These are phyloP conservation scores for Ottelia alismoides DNA, from an alignment of 106 monocot genomes.

Conservation along the genomic window DNA sequence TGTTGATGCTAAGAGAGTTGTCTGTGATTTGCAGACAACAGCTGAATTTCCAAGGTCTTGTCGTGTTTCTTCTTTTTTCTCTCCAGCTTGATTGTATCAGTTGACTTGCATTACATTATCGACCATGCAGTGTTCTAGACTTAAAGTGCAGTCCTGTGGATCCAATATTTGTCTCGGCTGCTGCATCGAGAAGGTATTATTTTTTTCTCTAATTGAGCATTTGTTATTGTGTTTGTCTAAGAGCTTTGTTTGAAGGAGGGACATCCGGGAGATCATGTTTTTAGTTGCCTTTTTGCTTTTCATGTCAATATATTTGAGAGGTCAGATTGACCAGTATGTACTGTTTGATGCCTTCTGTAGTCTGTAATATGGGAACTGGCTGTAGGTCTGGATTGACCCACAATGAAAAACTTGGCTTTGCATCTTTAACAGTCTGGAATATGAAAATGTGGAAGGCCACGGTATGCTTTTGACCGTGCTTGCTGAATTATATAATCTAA, in stretches of 20 bases:
- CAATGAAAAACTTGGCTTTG: conserved; percentile 63
- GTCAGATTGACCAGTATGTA: no score
- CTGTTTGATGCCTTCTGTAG: no score
- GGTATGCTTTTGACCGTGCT: conserved; percentile 18
- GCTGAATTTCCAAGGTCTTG: conserved; percentile 70
- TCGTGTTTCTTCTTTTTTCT: not conserved
- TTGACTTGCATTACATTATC: not conserved
- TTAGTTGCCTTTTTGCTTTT: not conserved
- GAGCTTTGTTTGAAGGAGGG: no score
- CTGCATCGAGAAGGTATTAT: conserved; percentile 80
- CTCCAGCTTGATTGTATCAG: not conserved
- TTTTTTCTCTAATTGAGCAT: not conserved
- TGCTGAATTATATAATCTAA: not conserved
- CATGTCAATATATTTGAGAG: not conserved
- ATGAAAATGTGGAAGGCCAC: conserved; percentile 83
- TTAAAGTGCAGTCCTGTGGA: conserved; percentile 95
- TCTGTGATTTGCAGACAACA: conserved; percentile 83
- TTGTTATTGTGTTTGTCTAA: not conserved
- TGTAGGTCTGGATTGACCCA: conserved; percentile 41
- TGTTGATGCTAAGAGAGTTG: conserved; percentile 98
- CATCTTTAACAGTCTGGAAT: conserved; percentile 90
- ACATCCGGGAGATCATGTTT: no score
- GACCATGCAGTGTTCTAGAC: conserved; percentile 51
- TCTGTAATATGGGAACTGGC: no score
- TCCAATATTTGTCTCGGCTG: conserved; percentile 93